Conservation (phyloP, 2,329 filamentous ascomycete genomes). For the Xylaria sp. region DNA sequence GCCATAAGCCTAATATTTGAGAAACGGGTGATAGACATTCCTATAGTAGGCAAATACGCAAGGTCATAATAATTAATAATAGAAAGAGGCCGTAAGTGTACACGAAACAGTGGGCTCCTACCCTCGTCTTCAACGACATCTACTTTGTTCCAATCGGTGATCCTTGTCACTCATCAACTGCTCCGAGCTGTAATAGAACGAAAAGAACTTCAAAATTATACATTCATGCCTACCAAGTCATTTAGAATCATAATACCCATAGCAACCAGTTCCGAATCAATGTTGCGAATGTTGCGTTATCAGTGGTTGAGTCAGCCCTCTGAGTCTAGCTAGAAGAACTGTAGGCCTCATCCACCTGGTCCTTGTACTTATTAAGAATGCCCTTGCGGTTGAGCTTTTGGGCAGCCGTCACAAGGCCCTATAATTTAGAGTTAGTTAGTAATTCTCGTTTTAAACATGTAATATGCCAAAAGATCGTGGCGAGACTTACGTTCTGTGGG, state of each 20-base stretch:
- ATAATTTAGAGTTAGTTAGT: constrained; percentile 45
- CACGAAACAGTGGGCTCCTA: constrained; percentile 8
- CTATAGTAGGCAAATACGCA: neutral
- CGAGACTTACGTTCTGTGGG: constrained; percentile 72
- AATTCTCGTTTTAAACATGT: neutral
- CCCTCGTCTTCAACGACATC: neutral
- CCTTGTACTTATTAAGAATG: constrained; percentile 70
- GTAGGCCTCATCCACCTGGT: constrained; percentile 71
- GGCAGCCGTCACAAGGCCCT: constrained; percentile 75
- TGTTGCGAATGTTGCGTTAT: neutral
- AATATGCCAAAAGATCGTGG: neutral
- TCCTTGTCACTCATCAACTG: constrained; percentile 1
- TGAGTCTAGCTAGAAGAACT: constrained; percentile 50
- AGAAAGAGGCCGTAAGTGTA: constrained; percentile 28
- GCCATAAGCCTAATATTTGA: neutral
- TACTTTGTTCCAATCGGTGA: constrained; percentile 12
- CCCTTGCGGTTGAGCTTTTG: constrained; percentile 79
- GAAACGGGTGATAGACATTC: neutral
- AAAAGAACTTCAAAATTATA: neutral
- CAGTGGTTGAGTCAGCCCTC: neutral
- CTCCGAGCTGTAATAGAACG: neutral
- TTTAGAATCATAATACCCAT: constrained; percentile 3
- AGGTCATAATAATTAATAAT: constrained; percentile 12
- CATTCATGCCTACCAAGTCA: neutral
- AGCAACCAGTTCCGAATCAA: constrained; percentile 1